Evolutionary conservation across 2,329 filamentous ascomycete species (phyloP).

Genomic region (Cytospora piceae): DNA sequence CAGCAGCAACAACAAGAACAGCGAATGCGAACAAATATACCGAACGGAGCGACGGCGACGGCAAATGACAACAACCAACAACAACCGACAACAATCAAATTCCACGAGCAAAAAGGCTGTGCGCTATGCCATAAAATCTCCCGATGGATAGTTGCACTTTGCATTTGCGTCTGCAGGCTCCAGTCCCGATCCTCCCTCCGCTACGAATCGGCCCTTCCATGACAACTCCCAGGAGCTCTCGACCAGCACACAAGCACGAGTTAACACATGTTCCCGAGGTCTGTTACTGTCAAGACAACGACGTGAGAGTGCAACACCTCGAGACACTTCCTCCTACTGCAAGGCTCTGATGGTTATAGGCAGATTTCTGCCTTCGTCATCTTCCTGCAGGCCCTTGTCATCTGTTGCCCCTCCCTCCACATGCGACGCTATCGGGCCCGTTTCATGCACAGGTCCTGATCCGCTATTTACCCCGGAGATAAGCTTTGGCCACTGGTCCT

Average conservation of each 20-base stretch:
- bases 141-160: conserved; percentile 7
- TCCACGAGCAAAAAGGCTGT: neutral
- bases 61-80: neutral
- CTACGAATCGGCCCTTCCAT: conserved; percentile 20
- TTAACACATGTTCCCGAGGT: neutral
- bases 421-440: conserved; percentile 25
- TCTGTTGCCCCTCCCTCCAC: conserved; percentile 1
- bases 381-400: conserved; percentile 1
- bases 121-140: neutral
- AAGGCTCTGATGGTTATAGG: neutral
- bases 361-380: neutral
- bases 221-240: neutral
- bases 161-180: conserved; percentile 13
- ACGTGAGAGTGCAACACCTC: neutral
- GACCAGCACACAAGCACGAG: neutral
- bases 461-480: conserved; percentile 27
- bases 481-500: conserved; percentile 21
- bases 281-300: neutral
- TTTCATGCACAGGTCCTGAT: conserved; percentile 27
- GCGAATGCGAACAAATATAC: neutral
- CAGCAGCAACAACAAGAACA: neutral
- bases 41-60: neutral
- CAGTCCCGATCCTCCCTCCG: conserved; percentile 12
- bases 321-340: neutral
- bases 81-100: neutral